These are phyloP conservation scores for Haberlea rhodopensis DNA, from an alignment of 257 asterid species.

Conservation along the genomic window DNA sequence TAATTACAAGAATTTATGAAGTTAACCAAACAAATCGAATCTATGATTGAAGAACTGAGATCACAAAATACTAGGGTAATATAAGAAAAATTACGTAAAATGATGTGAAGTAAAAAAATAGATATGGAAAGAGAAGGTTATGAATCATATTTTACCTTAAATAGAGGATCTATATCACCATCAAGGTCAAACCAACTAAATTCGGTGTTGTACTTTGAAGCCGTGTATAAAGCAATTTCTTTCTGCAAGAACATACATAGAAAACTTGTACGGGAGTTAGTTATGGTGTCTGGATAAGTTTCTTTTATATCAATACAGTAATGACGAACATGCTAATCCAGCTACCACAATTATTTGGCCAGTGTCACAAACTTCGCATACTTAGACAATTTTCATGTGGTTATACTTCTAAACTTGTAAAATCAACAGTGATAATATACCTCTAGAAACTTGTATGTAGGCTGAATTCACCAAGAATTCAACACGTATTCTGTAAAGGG, in stretches of 20 bases:
- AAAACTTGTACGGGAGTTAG: constrained; percentile 13
- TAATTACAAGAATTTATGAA: constrained; percentile 2
- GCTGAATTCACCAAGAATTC: no score
- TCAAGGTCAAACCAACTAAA: constrained; percentile 98
- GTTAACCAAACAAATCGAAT: constrained; percentile 14
- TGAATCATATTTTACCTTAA: constrained; percentile 64
- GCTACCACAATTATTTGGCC: constrained; percentile 8
- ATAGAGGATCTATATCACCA: constrained; percentile 96
- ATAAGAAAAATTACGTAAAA: not conserved
- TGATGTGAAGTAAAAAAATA: constrained; percentile 8
- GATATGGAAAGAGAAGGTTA: constrained; percentile 4
- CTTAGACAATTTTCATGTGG: not conserved
- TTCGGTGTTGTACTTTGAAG: constrained; percentile 90
- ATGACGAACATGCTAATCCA: constrained; percentile 13
- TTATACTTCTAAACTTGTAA: not conserved
- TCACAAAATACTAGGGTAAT: not conserved
- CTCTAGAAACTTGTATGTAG: not conserved
- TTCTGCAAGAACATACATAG: constrained; percentile 64
- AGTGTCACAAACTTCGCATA: not conserved
- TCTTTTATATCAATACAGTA: constrained; percentile 17
- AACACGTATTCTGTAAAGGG: not conserved
- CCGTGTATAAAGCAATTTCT: constrained; percentile 94
- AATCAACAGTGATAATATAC: not conserved
- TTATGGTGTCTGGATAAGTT: constrained; percentile 21
- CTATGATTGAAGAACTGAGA: constrained; percentile 8